A percentile compares a stretch with the other conserved stretches of the same genome.
Conservation (phyloP, 148 eudicot species). For the Fagopyrum tataricum region DNA sequence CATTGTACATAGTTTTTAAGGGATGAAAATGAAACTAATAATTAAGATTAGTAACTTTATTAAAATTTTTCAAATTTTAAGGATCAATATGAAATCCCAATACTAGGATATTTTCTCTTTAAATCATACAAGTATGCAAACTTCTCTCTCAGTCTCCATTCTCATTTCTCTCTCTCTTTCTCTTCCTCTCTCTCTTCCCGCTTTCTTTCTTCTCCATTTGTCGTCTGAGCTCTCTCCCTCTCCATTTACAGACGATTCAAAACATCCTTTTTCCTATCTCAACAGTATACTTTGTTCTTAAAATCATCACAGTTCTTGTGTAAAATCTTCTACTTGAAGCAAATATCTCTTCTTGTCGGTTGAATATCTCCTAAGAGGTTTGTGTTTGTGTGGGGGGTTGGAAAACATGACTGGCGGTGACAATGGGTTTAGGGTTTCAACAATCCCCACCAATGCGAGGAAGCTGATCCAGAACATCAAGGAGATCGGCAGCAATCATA, state of each 20-base stretch:
- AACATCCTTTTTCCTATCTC: constrained; percentile 9
- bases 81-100: too few relatives aligned
- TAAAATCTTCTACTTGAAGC: neutral
- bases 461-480: constrained; percentile 46
- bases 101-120: neutral
- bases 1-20: too few relatives aligned
- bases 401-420: constrained; percentile 35
- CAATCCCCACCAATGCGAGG: constrained; percentile 36
- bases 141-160: neutral
- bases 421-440: constrained; percentile 33
- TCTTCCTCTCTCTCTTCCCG: constrained; percentile 5
- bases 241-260: constrained; percentile 26
- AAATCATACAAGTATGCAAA: neutral
- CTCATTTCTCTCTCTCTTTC: constrained; percentile 16
- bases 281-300: neutral
- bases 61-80: too few relatives aligned
- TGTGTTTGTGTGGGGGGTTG: constrained; percentile 15
- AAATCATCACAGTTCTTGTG: constrained; percentile 4
- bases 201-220: neutral
- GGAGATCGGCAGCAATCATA: constrained; percentile 51
- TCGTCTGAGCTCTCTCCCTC: neutral
- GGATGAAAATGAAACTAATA: too few relatives aligned
- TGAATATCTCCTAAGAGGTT: constrained; percentile 9
- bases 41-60: too few relatives aligned
- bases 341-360: neutral